Conservation (phyloP, 2,329 filamentous ascomycete genomes). For the Pyricularia grisea region DNA sequence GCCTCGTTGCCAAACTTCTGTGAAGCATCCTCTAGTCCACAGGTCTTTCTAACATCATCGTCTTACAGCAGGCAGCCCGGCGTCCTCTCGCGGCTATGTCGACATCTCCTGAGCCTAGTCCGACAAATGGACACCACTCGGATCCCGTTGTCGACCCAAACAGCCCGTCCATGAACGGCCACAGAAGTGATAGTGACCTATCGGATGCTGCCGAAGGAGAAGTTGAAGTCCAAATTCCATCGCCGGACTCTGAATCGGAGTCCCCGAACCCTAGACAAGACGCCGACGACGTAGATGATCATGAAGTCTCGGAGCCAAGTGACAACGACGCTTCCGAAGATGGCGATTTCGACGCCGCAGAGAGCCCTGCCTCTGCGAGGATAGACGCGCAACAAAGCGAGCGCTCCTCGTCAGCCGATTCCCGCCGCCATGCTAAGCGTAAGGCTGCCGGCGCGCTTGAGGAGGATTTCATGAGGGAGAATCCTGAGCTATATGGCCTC, state of each 20-base stretch:
- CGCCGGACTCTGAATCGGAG: slow-evolving; percentile 13
- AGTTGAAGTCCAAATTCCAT: slow-evolving; percentile 20
- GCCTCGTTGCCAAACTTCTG: not conserved
- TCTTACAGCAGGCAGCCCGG: slow-evolving; percentile 50
- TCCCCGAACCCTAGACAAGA: slow-evolving; percentile 25
- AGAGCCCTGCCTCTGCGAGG: slow-evolving; percentile 40
- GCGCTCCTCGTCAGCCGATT: slow-evolving; percentile 62
- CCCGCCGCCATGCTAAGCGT: slow-evolving; percentile 62
- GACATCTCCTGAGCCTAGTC: slow-evolving; percentile 50
- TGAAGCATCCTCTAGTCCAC: not conserved
- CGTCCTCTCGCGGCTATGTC: slow-evolving; percentile 55
- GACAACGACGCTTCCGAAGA: slow-evolving; percentile 53
- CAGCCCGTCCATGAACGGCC: slow-evolving; percentile 26
- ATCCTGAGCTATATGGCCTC: slow-evolving; percentile 90
- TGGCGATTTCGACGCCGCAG: slow-evolving; percentile 68
- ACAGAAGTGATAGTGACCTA: slow-evolving; percentile 64
- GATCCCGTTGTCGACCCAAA: slow-evolving; percentile 38
- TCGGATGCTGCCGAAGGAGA: slow-evolving; percentile 51
- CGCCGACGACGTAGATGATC: slow-evolving; percentile 25
- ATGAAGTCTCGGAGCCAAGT: slow-evolving; percentile 33
- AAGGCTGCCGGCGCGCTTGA: slow-evolving; percentile 55
- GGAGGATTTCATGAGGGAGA: slow-evolving; percentile 77
- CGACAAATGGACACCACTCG: slow-evolving; percentile 58
- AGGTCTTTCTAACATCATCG: slow-evolving; percentile 34
- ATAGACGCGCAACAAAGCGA: slow-evolving; percentile 39